Conservation (phyloP, 768 basidiomycete genomes). For the Vishniacozyma victoriae region DNA sequence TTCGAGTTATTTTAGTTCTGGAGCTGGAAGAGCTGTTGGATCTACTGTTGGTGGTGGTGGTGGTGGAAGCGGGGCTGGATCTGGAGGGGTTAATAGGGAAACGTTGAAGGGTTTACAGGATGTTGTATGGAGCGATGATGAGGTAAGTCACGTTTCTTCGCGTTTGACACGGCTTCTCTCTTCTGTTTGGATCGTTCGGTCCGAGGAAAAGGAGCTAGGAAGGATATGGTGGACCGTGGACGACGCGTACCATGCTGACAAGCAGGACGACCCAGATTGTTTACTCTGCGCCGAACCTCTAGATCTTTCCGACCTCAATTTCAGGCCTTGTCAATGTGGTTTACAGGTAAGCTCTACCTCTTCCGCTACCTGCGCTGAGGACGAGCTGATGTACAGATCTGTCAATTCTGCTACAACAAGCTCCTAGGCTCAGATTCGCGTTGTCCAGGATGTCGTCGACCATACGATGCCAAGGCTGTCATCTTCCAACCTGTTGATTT, state of each 20-base stretch:
- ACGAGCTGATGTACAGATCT: conserved; percentile 63
- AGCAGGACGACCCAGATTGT: conserved; percentile 93
- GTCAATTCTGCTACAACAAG: conserved; percentile 99
- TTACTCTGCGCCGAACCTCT: conserved; percentile 97
- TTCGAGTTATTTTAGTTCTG: conserved; percentile 21
- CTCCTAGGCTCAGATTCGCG: conserved; percentile 91
- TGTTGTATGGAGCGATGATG: conserved; percentile 48
- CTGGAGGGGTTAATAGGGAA: conserved; percentile 40
- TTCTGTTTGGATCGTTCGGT: too few species aligned
- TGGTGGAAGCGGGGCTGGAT: conserved; percentile 16
- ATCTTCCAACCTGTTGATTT: conserved; percentile 92
- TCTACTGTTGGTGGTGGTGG: neutral
- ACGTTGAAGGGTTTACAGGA: conserved; percentile 45
- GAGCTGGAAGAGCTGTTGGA: conserved; percentile 1
- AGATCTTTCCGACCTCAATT: conserved; percentile 98
- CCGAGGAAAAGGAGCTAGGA: too few species aligned
- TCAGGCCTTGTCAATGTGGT: conserved; percentile 97
- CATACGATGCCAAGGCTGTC: conserved; percentile 85
- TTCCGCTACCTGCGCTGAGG: neutral
- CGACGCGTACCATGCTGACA: neutral
- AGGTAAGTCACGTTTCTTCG: conserved; percentile 31
- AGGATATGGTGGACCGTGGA: neutral
- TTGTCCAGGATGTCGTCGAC: conserved; percentile 90
- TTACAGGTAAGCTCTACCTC: conserved; percentile 66
- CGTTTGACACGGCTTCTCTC: neutral